Base-by-base conservation (phyloP, 2,329 filamentous ascomycete species). In the Hansfordia pulvinata region DNA sequence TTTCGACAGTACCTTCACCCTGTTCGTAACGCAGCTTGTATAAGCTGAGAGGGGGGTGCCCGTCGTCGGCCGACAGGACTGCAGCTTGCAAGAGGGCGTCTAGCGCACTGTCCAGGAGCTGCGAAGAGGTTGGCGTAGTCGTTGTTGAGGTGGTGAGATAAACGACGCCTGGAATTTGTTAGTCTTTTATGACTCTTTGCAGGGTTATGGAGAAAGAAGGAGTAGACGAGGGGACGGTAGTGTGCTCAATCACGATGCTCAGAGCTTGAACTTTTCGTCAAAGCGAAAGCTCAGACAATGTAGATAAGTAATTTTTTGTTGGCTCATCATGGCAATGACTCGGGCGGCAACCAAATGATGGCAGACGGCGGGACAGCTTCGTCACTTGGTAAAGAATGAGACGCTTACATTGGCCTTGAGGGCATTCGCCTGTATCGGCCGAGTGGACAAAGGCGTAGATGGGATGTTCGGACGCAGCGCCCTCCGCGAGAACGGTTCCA, bases 281-380 rank as follows among this genome's bases (percentile, higher is more conserved):
- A 78, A 46, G 60, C 59, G 68, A 67, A 54, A 60, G 59, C 79
- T 93, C 88, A 86, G 88, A 81, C 85, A 96, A 96, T 94, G 88
- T 96, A 94, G 88, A 94, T 96, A 96, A 96, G 86, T 86, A 83
- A 90, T 92, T 68, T 64, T 63, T 57, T 54, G 58, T 69, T 57
- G 56, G 55, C 65, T 93, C 86, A 96, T 94, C 88, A 85, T 79
- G 12, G 23, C 16, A 24, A 64, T 67, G 56, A 65, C 54, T 64
- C 49, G 43, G 23, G 29, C 26, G 20, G 30, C 33, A 32, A 36
- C 35, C n/a, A 24, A 26, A 32, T 17, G 19, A 15, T 22, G 20
- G 20, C 33, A 33, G 26, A 31, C 35, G 28, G 36, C 20, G 20
- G 36, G 33, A 31, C 21, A 16, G n/a, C n/a, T n/a, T n/a, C n/a